Percentiles rank a stretch among this genome's conserved stretches.
Conservation (phyloP, 2,329 filamentous ascomycete species). For the Xylaria sp. region DNA sequence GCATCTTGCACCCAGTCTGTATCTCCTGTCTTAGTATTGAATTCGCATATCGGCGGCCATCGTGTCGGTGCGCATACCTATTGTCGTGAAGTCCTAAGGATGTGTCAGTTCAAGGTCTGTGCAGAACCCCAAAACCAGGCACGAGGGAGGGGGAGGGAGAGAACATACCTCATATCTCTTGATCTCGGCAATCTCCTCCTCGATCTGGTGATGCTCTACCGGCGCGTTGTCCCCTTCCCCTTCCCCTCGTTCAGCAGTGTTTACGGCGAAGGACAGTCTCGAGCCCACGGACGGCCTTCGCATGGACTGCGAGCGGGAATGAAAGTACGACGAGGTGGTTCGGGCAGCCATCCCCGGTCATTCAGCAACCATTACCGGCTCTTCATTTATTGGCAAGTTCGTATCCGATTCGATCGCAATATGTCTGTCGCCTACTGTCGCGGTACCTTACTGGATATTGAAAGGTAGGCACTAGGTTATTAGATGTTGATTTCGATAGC, state of each 20-base stretch:
- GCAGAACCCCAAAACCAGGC: background rate
- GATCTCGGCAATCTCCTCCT: constrained; percentile 96
- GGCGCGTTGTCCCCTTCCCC: constrained; percentile 48
- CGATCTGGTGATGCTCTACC: constrained; percentile 72
- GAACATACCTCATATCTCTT: constrained; percentile 82
- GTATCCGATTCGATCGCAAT: background rate
- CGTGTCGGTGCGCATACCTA: constrained; percentile 56
- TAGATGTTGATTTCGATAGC: background rate
- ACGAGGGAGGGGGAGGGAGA: background rate
- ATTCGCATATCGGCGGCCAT: constrained; percentile 4
- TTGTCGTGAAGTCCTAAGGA: constrained; percentile 85
- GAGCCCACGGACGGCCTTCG: constrained; percentile 63
- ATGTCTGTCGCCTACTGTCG: background rate
- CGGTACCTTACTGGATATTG: background rate
- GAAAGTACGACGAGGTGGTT: constrained; percentile 59
- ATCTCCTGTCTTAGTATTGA: constrained; percentile 38
- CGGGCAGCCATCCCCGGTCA: constrained; percentile 50
- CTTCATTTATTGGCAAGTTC: background rate
- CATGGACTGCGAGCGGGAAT: constrained; percentile 44
- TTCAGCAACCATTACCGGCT: constrained; percentile 42
- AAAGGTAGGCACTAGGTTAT: too few relatives aligned
- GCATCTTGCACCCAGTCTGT: constrained; percentile 98
- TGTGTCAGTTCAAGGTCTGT: constrained; percentile 14
- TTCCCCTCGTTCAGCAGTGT: constrained; percentile 65
- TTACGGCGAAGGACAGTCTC: constrained; percentile 69